phyloP scores from a whole-genome alignment of 768 basidiomycete species.

The Termitomyces heimii region DNA sequence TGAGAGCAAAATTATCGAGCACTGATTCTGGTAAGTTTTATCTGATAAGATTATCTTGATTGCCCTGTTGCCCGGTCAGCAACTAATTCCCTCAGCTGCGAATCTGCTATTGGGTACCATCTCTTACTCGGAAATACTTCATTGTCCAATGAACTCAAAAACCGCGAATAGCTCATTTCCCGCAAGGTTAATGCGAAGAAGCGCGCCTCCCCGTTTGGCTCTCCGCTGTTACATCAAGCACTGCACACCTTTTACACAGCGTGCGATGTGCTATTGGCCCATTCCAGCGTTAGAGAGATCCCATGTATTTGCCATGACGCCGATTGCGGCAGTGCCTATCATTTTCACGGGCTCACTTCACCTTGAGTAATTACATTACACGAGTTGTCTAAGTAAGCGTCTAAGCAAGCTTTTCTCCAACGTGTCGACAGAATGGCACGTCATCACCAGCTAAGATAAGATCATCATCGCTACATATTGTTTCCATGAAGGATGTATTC shows the following conservation, averaged over 20 bases:
- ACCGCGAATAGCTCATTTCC: slow-evolving; percentile 23
- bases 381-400: not conserved
- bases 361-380: not conserved
- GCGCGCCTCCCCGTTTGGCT: not conserved
- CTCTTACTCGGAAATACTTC: not conserved
- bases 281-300: not conserved
- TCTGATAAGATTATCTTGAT: slow-evolving; percentile 23
- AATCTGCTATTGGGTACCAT: slow-evolving; percentile 6
- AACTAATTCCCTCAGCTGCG: slow-evolving; percentile 2
- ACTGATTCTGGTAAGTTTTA: slow-evolving; percentile 13
- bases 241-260: slow-evolving; percentile 9
- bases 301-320: not conserved
- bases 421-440: not conserved
- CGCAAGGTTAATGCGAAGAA: slow-evolving; percentile 12
- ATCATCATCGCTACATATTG: too few species aligned
- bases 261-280: slow-evolving; percentile 17
- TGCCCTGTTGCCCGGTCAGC: not conserved
- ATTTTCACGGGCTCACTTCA: not conserved
- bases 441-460: too few species aligned
- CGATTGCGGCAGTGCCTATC: not conserved
- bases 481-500: too few species aligned
- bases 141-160: not conserved
- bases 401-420: not conserved
- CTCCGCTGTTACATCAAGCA: slow-evolving; percentile 3
- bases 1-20: slow-evolving; percentile 12